Conservation (phyloP, 2,329 filamentous ascomycete genomes). For the Neonectria punicea region DNA sequence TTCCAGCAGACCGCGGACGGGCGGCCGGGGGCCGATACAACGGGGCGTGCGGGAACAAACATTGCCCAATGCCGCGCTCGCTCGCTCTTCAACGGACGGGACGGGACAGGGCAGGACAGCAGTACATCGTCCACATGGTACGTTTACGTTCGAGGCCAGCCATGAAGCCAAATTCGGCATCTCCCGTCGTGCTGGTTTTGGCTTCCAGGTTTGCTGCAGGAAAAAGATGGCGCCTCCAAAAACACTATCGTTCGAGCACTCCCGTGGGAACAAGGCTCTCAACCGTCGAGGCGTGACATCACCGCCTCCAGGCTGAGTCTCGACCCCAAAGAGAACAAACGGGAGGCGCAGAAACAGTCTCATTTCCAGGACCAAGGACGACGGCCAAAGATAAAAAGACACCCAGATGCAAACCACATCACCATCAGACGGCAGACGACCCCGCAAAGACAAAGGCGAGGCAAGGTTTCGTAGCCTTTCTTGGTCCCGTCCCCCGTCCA, state of each 20-base stretch:
- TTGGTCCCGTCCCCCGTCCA: conserved; percentile 3
- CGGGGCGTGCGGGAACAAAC: conserved; percentile 26
- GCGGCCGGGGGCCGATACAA: conserved; percentile 17
- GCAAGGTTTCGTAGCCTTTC: conserved; percentile 24
- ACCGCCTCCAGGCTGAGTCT: conserved; percentile 18
- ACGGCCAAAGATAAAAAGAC: background rate
- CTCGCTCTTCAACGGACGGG: background rate
- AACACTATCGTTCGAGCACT: conserved; percentile 9
- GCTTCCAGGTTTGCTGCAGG: conserved; percentile 30
- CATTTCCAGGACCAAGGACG: conserved; percentile 10
- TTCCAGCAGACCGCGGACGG: conserved; percentile 10
- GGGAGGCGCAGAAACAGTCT: conserved; percentile 30
- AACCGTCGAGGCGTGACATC: conserved; percentile 19
- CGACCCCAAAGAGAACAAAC: conserved; percentile 4
- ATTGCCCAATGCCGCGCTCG: conserved; percentile 33
- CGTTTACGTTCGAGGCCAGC: conserved; percentile 34
- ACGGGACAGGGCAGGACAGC: conserved; percentile 11
- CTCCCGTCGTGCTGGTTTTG: conserved; percentile 32
- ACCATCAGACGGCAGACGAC: conserved; percentile 10
- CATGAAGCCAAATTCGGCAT: conserved; percentile 34
- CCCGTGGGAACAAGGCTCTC: conserved; percentile 20
- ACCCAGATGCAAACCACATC: conserved; percentile 11
- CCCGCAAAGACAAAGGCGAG: conserved; percentile 13
- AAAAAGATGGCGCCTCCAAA: conserved; percentile 17
- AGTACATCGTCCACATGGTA: background rate